Base-by-base conservation (phyloP, 257 asterid genomes). In the Rauvolfia tetraphylla region DNA sequence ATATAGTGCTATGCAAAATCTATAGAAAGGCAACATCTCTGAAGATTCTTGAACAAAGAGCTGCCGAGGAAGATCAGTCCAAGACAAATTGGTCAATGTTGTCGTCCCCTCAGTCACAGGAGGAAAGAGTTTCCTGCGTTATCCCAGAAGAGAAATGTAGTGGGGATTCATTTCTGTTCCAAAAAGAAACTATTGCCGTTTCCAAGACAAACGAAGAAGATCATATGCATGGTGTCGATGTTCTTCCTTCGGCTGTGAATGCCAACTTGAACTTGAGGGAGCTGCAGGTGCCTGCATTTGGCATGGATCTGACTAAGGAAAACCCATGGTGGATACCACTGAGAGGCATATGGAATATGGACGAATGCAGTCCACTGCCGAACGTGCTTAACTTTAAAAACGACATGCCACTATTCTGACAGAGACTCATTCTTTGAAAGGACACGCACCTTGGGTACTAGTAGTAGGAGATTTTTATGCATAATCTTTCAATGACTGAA, bases 11-110 rank as follows among this genome's bases (percentile, higher is more conserved):
- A 70, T 89, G 96, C 42, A 90, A 90, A 71, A 80, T 90, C 54
- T 90, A 90, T 72, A 87, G 89, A 74, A 90, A 90, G 81, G 96
- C 96, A 33, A 87, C 96, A 56, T 82, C 96, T 13, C 53, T 90
- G 76, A 90, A 87, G 83, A 89, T 54, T 81, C 75, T 90, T 84
- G 96, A 89, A 83, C 89, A 85, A 65, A 90, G 87, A 76, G 92
- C 96, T 31, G 90, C 89, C 15, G 73, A 85, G 88, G 92, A 87
- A 71, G 89, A 85, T 17, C 51, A 36, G 23, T 13, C 23, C 3
- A 34, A 17, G 44, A 42, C 75, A 8, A 49, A 33, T 11, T 14
- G 72, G 17, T 44, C 81, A 78, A 18, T 23, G 39, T 33, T 39
- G 15, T 39, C 77, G 0, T 48, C 74, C 36, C 18, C 38, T 33